Evolutionary conservation across 371 early-diverging fungal genomes (phyloP), one percentile per base, ranked within the genome.

Genomic region (Rhizopus stolonifer): DNA sequence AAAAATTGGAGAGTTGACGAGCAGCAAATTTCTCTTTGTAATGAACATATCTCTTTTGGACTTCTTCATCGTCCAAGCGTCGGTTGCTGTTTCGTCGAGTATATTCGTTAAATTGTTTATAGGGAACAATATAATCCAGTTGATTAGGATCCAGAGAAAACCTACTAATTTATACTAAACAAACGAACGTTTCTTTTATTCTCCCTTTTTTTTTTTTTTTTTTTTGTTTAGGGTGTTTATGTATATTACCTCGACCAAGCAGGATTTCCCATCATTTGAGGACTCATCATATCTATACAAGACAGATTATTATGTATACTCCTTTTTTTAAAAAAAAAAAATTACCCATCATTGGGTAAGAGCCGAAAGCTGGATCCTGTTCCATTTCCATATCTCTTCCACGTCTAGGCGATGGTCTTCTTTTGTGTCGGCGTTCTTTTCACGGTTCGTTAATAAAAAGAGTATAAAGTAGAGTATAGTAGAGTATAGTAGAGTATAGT

Each of bases 91-190:
- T 61, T 25, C 63, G 65, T 47, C 80, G 79, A 34, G 84, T 60
- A 56, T 83, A 87, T 40, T 94, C 94, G 21, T 81, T 82, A 65
- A 83, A 95, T 52, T 90, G 86, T 52, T 87, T 83, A 67, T 85
- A 86, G 0, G 92, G 75, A 17, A 93, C 85, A 8, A 92, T 65
- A 38, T 86, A 85, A 59, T 92, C 92, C 39, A 89, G 64, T 50
- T 89, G 81, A 50, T 76, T 74, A 1, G 94, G 93, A 55, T 95
- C 95, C 14, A 73, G 62, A n/a, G 59, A 31, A 46, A 62, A 58
- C 40, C 63, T 56, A 23, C 15, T 42, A 8, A 3, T 19, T 5
- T 42, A 15, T 42, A 31, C 10, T 36, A 36, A 39, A 21, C 31
- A 29, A 29, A 10, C 31, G 31, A 29, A 29, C 31, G 4, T 29